Evolutionary conservation across 768 basidiomycete species (phyloP).

Genomic region (Psilocybe sp.): DNA sequence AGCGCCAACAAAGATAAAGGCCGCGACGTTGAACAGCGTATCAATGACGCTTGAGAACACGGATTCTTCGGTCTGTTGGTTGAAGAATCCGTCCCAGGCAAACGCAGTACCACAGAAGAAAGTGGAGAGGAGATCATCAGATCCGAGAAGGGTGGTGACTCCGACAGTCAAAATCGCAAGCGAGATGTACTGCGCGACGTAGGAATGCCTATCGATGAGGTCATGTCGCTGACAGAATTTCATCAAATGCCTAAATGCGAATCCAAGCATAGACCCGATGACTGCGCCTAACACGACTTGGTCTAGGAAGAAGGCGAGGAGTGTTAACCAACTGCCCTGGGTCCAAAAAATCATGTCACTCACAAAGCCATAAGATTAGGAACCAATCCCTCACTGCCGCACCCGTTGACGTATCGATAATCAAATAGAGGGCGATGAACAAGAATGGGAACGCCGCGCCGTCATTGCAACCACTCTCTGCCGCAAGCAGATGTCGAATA

Average conservation of each 20-base stretch:
- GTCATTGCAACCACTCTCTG: slow-evolving; percentile 93
- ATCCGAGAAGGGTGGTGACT: slow-evolving; percentile 78
- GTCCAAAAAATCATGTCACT: slow-evolving; percentile 26
- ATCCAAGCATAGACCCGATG: slow-evolving; percentile 76
- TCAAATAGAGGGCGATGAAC: slow-evolving; percentile 85
- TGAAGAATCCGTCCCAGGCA: slow-evolving; percentile 95
- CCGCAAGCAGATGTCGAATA: slow-evolving; percentile 59
- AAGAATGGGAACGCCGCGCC: slow-evolving; percentile 97
- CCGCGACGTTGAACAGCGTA: slow-evolving; percentile 91
- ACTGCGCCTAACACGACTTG: slow-evolving; percentile 74
- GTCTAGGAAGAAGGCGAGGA: slow-evolving; percentile 43
- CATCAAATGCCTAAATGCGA: slow-evolving; percentile 84
- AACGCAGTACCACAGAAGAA: slow-evolving; percentile 96
- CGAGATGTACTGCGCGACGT: slow-evolving; percentile 87
- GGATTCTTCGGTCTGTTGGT: slow-evolving; percentile 90
- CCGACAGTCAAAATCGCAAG: slow-evolving; percentile 85
- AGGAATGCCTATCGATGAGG: slow-evolving; percentile 91
- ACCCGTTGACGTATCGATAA: slow-evolving; percentile 60
- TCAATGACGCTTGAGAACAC: slow-evolving; percentile 97
- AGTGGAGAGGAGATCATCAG: slow-evolving; percentile 91
- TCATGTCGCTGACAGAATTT: slow-evolving; percentile 85
- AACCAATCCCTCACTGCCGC: slow-evolving; percentile 86
- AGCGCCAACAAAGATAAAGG: slow-evolving; percentile 94
- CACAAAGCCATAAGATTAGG: slow-evolving; percentile 81
- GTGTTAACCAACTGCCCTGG: slow-evolving; percentile 8